Conservation (phyloP, 2,329 filamentous ascomycete species). For the Magnaporthales sp. region DNA sequence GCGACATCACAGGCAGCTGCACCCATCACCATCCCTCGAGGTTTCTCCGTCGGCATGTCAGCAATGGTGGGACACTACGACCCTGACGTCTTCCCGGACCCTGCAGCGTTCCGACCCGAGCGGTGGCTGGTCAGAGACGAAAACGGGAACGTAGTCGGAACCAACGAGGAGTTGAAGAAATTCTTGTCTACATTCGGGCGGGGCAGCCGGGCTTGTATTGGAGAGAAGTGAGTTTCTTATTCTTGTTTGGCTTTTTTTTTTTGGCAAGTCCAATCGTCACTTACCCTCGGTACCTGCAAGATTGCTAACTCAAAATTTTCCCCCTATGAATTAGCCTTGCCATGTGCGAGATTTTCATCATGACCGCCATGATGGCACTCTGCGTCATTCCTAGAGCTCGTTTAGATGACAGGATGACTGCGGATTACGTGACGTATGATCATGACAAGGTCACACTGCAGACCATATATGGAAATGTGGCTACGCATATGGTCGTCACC, state of each 20-base stretch:
- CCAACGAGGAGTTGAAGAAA: constrained; percentile 22
- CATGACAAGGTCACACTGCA: constrained; percentile 5
- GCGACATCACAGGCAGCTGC: constrained; percentile 8
- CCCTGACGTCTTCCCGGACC: constrained; percentile 26
- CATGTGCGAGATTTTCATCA: constrained; percentile 20
- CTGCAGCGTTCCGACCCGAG: constrained; percentile 28
- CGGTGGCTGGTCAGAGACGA: constrained; percentile 27
- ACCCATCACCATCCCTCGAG: constrained; percentile 21
- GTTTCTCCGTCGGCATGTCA: constrained; percentile 29
- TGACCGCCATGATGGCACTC: constrained; percentile 16
- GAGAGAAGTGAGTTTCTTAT: constrained; percentile 19
- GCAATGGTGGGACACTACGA: constrained; percentile 28
- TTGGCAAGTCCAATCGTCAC: too few species aligned
- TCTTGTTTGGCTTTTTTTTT: neutral
- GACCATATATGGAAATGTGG: constrained; percentile 4
- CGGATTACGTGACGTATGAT: constrained; percentile 19
- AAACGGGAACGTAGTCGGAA: constrained; percentile 7
- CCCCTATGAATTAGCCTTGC: constrained; percentile 12
- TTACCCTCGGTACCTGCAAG: too few species aligned
- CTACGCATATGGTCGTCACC: constrained; percentile 4
- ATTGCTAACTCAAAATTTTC: neutral
- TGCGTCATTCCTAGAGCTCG: constrained; percentile 18
- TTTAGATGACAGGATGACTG: constrained; percentile 17
- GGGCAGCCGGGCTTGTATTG: constrained; percentile 31
- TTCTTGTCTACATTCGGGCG: constrained; percentile 31